Percentiles rank a stretch among this genome's conserved stretches.
These are phyloP conservation scores for Geotrichum bryndzae DNA, from an alignment of 1,139 yeast species.

Conservation along the genomic window DNA sequence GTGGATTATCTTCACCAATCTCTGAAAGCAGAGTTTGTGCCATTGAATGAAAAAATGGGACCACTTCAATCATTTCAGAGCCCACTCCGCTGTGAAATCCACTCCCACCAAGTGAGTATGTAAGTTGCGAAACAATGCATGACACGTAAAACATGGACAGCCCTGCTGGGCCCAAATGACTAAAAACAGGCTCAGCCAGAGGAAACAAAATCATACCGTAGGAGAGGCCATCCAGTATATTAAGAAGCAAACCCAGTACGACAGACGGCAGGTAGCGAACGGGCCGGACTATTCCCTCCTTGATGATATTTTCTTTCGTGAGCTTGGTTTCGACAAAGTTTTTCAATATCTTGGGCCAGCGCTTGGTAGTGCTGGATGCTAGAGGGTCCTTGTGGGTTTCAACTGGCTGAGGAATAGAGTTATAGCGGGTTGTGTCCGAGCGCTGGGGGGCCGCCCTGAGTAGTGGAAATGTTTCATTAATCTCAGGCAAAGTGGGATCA, in stretches of 20 bases:
- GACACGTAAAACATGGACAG: conserved; percentile 90
- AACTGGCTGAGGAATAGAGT: not conserved
- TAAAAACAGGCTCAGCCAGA: conserved; percentile 68
- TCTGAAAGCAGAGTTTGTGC: conserved; percentile 62
- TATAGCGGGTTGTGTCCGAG: not conserved
- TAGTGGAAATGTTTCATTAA: not conserved
- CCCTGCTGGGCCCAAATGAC: conserved; percentile 79
- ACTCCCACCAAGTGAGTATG: conserved; percentile 85
- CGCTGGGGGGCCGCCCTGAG: not conserved
- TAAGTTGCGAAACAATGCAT: conserved; percentile 78
- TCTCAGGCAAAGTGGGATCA: not conserved
- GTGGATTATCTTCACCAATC: conserved; percentile 49
- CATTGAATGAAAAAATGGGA: conserved; percentile 96
- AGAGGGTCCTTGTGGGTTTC: not conserved
- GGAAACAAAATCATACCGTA: conserved; percentile 98
- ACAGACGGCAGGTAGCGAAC: conserved; percentile 40
- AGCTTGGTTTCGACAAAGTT: conserved; percentile 6
- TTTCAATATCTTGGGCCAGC: not conserved
- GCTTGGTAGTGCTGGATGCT: not conserved
- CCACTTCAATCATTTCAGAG: conserved; percentile 96
- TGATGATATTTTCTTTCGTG: conserved; percentile 13
- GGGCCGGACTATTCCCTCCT: conserved; percentile 34
- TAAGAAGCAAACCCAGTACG: conserved; percentile 68
- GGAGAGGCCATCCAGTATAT: conserved; percentile 86
- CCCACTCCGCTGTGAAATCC: conserved; percentile 87